A percentile compares a stretch with the other conserved stretches of the same genome.
These are phyloP conservation scores for Yarrowia yakushimensis DNA, from an alignment of 805 yeast species.

Conservation along the genomic window DNA sequence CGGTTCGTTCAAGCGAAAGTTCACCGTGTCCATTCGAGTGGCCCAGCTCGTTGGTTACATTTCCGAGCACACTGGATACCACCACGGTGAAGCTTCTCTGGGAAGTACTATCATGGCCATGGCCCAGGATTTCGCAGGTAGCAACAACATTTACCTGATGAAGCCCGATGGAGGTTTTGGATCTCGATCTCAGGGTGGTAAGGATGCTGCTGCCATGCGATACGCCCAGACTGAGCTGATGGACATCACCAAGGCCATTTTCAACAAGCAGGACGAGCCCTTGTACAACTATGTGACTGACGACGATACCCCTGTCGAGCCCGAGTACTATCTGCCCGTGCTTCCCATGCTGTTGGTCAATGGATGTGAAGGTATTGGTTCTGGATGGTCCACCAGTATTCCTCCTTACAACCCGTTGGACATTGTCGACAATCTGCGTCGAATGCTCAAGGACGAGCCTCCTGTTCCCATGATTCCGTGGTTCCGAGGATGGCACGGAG, in stretches of 20 bases:
- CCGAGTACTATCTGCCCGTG: constrained; percentile 93
- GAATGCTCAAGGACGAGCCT: constrained; percentile 69
- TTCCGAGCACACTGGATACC: constrained; percentile 85
- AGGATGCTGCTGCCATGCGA: constrained; percentile 97
- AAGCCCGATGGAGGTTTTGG: constrained; percentile 95
- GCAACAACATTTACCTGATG: constrained; percentile 80
- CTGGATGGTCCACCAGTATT: constrained; percentile 95
- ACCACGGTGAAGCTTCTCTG: constrained; percentile 89
- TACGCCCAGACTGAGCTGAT: constrained; percentile 85
- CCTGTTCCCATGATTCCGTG: constrained; percentile 78
- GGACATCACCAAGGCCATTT: constrained; percentile 69
- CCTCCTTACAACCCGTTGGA: constrained; percentile 89
- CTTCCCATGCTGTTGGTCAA: constrained; percentile 92
- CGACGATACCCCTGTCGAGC: constrained; percentile 92
- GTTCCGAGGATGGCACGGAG: constrained; percentile 95
- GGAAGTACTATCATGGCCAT: constrained; percentile 87
- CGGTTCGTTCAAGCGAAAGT: constrained; percentile 80
- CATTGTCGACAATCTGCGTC: constrained; percentile 67
- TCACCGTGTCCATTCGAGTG: constrained; percentile 76
- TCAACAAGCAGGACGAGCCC: constrained; percentile 76
- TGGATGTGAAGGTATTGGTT: constrained; percentile 97
- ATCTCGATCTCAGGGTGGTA: constrained; percentile 94
- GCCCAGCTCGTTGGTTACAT: constrained; percentile 88
- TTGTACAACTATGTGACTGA: constrained; percentile 78
- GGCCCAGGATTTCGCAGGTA: constrained; percentile 93